Conservation (phyloP, 768 basidiomycete genomes). For the Clitopilus passeckerianus region DNA sequence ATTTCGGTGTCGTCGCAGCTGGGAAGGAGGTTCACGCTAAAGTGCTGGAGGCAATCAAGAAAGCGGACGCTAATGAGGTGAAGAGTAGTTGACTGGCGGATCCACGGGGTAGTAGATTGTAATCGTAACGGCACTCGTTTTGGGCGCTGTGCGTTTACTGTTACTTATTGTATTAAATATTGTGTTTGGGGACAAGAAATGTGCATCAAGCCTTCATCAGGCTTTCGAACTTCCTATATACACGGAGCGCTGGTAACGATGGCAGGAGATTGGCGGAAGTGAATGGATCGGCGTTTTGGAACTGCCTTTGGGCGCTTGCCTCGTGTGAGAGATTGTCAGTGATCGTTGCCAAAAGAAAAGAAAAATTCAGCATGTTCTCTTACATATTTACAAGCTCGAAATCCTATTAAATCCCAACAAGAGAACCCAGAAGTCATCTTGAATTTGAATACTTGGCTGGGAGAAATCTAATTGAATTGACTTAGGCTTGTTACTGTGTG, state of each 20-base stretch:
- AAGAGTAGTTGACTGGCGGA: too few relatives aligned
- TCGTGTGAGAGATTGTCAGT: neutral
- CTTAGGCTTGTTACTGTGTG: neutral
- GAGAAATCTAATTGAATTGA: neutral
- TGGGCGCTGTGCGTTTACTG: too few relatives aligned
- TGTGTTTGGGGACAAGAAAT: too few relatives aligned
- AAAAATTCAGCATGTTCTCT: neutral
- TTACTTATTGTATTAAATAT: too few relatives aligned
- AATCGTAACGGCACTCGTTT: too few relatives aligned
- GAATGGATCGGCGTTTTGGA: neutral
- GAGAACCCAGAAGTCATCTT: neutral
- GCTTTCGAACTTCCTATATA: too few relatives aligned
- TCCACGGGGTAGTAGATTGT: too few relatives aligned
- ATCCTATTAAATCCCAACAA: neutral
- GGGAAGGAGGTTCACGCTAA: constrained; percentile 63
- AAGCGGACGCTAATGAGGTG: constrained; percentile 26
- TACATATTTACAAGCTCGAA: neutral
- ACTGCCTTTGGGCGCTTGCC: neutral
- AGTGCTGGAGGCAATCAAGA: constrained; percentile 72
- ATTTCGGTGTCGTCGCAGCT: constrained; percentile 85
- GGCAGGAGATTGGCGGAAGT: neutral
- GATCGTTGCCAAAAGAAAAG: neutral
- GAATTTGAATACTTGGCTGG: neutral
- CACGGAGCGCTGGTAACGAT: neutral
- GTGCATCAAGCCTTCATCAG: too few relatives aligned